Base-by-base conservation (phyloP, 345 rosid species). In the Physaria fendleri region DNA sequence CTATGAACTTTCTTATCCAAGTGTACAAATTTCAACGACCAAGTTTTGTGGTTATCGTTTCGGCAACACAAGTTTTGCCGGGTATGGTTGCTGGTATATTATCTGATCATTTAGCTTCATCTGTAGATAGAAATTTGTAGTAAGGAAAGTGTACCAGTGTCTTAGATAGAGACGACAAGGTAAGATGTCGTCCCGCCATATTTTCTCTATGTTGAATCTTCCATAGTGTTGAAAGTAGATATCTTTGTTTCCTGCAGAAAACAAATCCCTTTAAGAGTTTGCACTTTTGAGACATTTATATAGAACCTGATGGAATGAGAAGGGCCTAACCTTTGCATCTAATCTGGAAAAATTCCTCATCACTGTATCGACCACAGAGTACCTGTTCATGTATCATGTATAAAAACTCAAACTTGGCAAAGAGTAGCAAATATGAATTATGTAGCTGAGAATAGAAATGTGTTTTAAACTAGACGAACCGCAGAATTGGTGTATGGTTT, bases 141-240 rank as follows among this genome's bases (percentile, higher is more conserved):
- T 1, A 49, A 49, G 58, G 2, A 64, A 57, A 22, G 25, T 71
- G 49, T 72, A 89, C 99, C 94, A 88, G 62, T 93, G 99, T 50
- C 97, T 79, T 54, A 93, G 85, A 72, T 93, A 93, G 62, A 79
- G 68, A 44, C 94, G 97, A 24, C 97, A 93, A 64, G 97, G 97
- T 39, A 88, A 82, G 64, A 85, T 76, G 43, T 88, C 96, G 51
- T 88, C 96, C 18, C 81, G 73, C 96, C 96, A 91, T 65, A 91
- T 88, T 79, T 81, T 84, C 1, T 85, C 68, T 18, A 91, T 84
- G 78, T 84, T 74, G 61, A 76, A 79, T 53, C 71, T 76, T 42
- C 96, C 96, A 47, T 81, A 93, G 34, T 79, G 81, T 64, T 87
- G 82, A 53, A 75, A 79, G 74, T 76, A 86, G 14, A 81, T 61